These are phyloP conservation scores for Camelina sativa DNA, from an alignment of 345 rosid species.

Conservation along the genomic window DNA sequence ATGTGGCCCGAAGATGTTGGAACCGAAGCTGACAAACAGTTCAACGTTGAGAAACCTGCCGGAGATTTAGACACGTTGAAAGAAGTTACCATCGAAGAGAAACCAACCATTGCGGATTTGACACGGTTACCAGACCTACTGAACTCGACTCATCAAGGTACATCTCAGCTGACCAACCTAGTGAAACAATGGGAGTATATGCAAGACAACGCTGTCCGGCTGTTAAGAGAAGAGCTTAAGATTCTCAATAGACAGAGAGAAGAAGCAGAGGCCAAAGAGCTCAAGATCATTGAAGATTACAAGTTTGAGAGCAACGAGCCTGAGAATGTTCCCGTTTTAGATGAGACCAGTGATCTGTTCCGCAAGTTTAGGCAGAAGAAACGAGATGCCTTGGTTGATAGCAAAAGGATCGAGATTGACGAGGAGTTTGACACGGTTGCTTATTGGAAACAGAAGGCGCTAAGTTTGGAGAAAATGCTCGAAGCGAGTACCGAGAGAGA, in stretches of 20 bases:
- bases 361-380: constrained; percentile 62
- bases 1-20: constrained; percentile 97
- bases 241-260: constrained; percentile 73
- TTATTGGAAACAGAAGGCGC: constrained; percentile 80
- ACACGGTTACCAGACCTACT: constrained; percentile 65
- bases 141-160: constrained; percentile 67
- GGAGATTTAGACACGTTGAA: constrained; percentile 86
- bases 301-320: constrained; percentile 69
- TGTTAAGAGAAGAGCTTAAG: constrained; percentile 83
- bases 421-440: constrained; percentile 73
- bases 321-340: constrained; percentile 68
- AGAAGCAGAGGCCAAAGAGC: constrained; percentile 81
- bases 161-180: constrained; percentile 82
- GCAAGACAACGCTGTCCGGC: constrained; percentile 77
- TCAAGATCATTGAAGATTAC: constrained; percentile 85
- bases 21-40: constrained; percentile 72
- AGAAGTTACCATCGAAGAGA: constrained; percentile 68
- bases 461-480: constrained; percentile 65
- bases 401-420: constrained; percentile 62
- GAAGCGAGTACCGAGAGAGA: constrained; percentile 82
- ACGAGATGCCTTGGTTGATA: constrained; percentile 53
- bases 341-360: constrained; percentile 59
- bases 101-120: constrained; percentile 65
- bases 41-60: constrained; percentile 78
- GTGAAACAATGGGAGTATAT: constrained; percentile 87